Evolutionary conservation across 768 basidiomycete species (phyloP), one percentile per base, ranked within the genome.

Genomic region (Russula brevipes): DNA sequence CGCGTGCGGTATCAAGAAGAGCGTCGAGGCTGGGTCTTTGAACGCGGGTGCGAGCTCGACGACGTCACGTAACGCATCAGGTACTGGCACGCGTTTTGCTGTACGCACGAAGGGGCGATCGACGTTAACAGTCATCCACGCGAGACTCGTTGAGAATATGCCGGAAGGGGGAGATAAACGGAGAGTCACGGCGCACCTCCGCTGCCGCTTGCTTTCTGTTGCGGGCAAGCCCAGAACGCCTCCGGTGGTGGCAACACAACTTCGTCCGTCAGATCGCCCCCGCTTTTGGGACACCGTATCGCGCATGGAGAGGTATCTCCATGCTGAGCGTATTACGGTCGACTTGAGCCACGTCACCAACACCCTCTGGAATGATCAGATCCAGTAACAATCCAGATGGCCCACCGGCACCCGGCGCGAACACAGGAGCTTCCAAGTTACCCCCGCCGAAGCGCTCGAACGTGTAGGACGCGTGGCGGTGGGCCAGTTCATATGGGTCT

Each of bases 391-490:
- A 24, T 8, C n/a, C 33, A 5, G 58, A 60, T 4, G 58, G 59
- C 11, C 54, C 54, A 33, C 47, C 31, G 3, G 53, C 54, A 16
- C 54, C 41, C 19, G 53, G 49, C 0, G 59, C 54, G 6, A 60
- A 60, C 12, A 51, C 59, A 17, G 59, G 58, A 8, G 54, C 63
- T 42, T 64, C 59, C 24, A 64, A 19, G 16, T 60, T 39, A 17
- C 63, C 54, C 59, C n/a, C 58, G 11, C 58, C 63, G 39, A 64
- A 60, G n/a, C 57, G 63, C 24, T 64, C 54, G 42, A 64, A 60
- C 14, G 54, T 44, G 54, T 64, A 64, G n/a, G 17, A 38, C 2
- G 46, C 36, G 17, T 17, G 54, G 8, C 59, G 47, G 38, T 55
- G 54, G 9, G 54, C 47, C 19, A 56, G 47, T 39, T 60, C 63